phyloP scores from a whole-genome alignment of 306 rosid species.

The Lupinus albus region DNA sequence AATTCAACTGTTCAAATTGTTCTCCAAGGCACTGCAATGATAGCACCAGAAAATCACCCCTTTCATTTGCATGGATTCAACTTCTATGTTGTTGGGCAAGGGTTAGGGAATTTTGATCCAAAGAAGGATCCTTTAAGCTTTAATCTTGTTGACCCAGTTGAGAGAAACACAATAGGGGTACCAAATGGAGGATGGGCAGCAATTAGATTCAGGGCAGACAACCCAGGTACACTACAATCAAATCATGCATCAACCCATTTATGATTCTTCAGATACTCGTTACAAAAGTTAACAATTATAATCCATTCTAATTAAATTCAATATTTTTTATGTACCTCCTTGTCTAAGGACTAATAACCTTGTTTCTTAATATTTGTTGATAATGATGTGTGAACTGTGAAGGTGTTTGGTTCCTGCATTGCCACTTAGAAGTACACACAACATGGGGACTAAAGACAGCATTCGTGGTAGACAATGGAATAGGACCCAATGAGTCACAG shows the following conservation, averaged over 20 bases:
- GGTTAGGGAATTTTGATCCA: slow-evolving; percentile 71
- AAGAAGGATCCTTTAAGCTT: slow-evolving; percentile 51
- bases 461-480: slow-evolving; percentile 68
- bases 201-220: slow-evolving; percentile 76
- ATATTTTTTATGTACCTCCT: no score
- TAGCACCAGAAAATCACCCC: slow-evolving; percentile 75
- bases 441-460: slow-evolving; percentile 89
- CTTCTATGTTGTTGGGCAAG: slow-evolving; percentile 71
- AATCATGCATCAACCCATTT: no score
- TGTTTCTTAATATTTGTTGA: no score
- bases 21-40: slow-evolving; percentile 63
- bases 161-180: slow-evolving; percentile 68
- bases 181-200: slow-evolving; percentile 79
- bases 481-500: slow-evolving; percentile 51
- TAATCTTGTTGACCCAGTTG: slow-evolving; percentile 73
- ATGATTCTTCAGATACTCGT: no score
- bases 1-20: slow-evolving; percentile 64
- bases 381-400: slow-evolving; percentile 28
- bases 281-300: no score
- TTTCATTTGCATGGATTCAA: slow-evolving; percentile 70
- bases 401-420: slow-evolving; percentile 85
- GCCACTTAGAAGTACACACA: slow-evolving; percentile 85
- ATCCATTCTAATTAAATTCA: no score
- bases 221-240: slow-evolving; percentile 59
- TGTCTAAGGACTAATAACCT: no score